Base-by-base conservation (phyloP, 305 asterid genomes). In the Solanum aculeatissimum region DNA sequence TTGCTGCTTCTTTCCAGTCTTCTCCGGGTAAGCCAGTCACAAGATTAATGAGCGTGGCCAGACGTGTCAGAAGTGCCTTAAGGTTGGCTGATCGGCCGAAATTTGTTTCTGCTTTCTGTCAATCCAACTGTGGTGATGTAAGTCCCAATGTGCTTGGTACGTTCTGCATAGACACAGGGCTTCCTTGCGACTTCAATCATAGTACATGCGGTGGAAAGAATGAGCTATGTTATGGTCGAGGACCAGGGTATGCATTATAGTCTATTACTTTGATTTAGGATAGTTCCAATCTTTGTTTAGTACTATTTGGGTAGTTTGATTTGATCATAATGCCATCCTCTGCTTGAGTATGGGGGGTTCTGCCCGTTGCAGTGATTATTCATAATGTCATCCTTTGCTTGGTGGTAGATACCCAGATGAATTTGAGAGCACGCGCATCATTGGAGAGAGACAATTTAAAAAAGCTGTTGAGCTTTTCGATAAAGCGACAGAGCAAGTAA, bases 131-230 rank as follows among this genome's bases (percentile, higher is more conserved):
- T 85, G 99, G 99, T 19, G 99, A 97, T 83, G 98, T 97, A 85
- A 95, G 99, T 88, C 99, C 99, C 38, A 97, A 97, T 91, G 98
- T 94, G 84, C 99, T 94, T 40, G 99, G 99, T 84, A 92, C 99
- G 63, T 97, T 94, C 92, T 97, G 99, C 89, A 88, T 54, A 21
- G 99, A 97, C 88, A 93, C 99, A 23, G 98, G 98, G 84, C 82
- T 94, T 85, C 96, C 98, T 87, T 97, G 99, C 85, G 98, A 97
- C 79, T 97, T 97, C 91, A 97, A 97, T 88, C 98, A 94, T 57
- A 97, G 99, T 85, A 97, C 99, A 69, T 97, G 99, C 86, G 93
- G 93, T 84, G 99, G 99, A 88, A 93, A 95, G 93, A 97, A 97
- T 65, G 99, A 97, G 90, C 83, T 95, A 69, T 97, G 99, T 90